Evolutionary conservation across 805 yeast species (phyloP), one percentile per base, ranked within the genome.

Genomic region (Yamadazyma laniorum): DNA sequence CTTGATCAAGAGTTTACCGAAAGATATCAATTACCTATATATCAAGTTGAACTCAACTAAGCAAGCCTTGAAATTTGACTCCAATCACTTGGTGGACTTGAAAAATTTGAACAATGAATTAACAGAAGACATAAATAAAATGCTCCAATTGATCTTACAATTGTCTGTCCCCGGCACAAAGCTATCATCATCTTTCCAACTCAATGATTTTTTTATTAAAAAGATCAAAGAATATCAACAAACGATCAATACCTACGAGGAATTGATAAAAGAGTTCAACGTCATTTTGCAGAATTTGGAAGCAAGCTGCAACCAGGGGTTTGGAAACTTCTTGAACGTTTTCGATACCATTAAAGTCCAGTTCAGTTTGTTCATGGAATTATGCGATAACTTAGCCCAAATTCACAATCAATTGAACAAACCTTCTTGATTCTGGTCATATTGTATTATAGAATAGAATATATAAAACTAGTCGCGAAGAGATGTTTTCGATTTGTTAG

Each of bases 361-460:
- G 58, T 84, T 81, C 54, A 67, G 68, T 30, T 62, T 84, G 37
- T 85, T 82, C 58, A 80, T 83, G 79, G 90, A 83, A 56, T 67
- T 82, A 30, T 82, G 90, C 34, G 85, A 83, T 55, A 74, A 77
- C 28, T 72, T 82, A 54, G 90, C 91, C 2, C 85, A 80, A 48
- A 58, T 82, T 28, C 91, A 84, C 58, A 60, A 52, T 33, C 64
- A 62, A 45, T 59, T 64, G 16, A 48, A 43, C 16, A 39, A 34
- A 25, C 37, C 25, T 29, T 16, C 26, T 23, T 33, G 14, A 18
- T 7, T 17, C 11, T 9, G 23, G 15, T 21, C 25, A 19, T 25
- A 35, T 30, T 35, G 38, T 35, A 35, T 14, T 16, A 28, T 36
- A 30, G 19, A 25, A 18, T 25, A 17, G 35, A 52, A 38, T 38